Evolutionary conservation across 2,329 filamentous ascomycete genomes (phyloP).

Genomic region (Claviceps sorghi): DNA sequence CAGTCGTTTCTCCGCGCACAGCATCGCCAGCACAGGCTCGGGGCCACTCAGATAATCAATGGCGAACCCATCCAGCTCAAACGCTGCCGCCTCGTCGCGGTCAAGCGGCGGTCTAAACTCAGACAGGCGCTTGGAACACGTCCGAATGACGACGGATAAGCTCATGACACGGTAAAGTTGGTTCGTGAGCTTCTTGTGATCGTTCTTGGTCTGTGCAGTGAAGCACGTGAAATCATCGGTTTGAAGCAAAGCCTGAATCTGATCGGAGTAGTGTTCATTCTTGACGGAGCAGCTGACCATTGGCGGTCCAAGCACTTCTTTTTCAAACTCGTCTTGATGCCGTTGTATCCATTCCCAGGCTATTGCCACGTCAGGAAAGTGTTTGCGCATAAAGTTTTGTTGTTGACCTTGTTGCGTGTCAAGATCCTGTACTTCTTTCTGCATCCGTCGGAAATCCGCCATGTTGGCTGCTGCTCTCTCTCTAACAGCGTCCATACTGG

Average conservation of each 20-base stretch:
- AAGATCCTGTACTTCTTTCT: conserved; percentile 41
- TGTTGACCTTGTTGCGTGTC: conserved; percentile 65
- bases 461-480: conserved; percentile 27
- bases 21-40: conserved; percentile 69
- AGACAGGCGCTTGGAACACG: conserved; percentile 38
- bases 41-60: conserved; percentile 70
- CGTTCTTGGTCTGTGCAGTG: conserved; percentile 59
- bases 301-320: conserved; percentile 66
- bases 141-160: conserved; percentile 59
- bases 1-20: conserved; percentile 59
- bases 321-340: conserved; percentile 54
- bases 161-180: conserved; percentile 48
- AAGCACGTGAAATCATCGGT: conserved; percentile 47
- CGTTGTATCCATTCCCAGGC: conserved; percentile 74
- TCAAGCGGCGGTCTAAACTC: conserved; percentile 41
- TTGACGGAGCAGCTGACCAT: conserved; percentile 69
- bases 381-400: conserved; percentile 44
- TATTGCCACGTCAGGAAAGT: conserved; percentile 47
- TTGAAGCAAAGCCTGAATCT: conserved; percentile 37
- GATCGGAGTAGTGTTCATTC: conserved; percentile 48
- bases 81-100: conserved; percentile 33
- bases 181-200: conserved; percentile 59
- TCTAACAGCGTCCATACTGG: conserved; percentile 27
- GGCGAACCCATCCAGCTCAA: conserved; percentile 69
- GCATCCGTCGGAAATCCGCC: conserved; percentile 21